Base-by-base conservation (phyloP, 225 moss, liverwort and hornwort genomes). In the Ulota crispa region DNA sequence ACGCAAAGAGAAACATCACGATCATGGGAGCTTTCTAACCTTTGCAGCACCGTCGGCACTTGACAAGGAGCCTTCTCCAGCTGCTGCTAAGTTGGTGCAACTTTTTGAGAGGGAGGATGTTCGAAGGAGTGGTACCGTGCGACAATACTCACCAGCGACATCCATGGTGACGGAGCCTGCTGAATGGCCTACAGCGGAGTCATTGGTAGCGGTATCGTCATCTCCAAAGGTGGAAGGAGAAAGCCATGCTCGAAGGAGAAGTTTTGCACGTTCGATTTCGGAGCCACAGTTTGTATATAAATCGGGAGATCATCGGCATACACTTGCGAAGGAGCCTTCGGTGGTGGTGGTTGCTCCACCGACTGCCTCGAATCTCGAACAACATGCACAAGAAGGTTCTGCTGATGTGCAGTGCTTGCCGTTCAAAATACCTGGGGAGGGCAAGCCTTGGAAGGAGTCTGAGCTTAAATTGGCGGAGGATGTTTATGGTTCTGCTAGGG, bases 381-480 rank as follows among this genome's bases (percentile, higher is more conserved):
- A 53, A 9, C 45, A 14, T 60, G 71, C 19, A 30, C 24, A 57
- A 64, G 78, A 43, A 42, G 37, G 36, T 28, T 30, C 20, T 30
- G 75, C 6, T 14, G 60, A 56, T 14, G 28, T 18, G 3, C 80
- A 81, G 30, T 73, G 80, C 39, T 73, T 80, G 64, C 80, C 80
- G 0, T 81, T 76, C 4, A 54, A 36, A 72, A n/a, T 64, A 27
- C 20, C 72, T 27, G 82, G 66, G 5, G 78, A 86, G 39, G 52
- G 71, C 61, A 85, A 85, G 67, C 79, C 75, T 7, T 66, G 19
- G 2, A 76, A 79, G 42, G 84, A 86, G 15, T 20, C 32, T 5
- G 81, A 76, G 47, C 42, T 47, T 53, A 82, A 84, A 55, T 1
- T n/a, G 31, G 56, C 3, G 8, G 82, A 86, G 47, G 84, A 82